Percentiles rank a stretch among this genome's conserved stretches.
Conservation (phyloP, 192 early-diverging fungal species). For the Backusella parvicylindrica region DNA sequence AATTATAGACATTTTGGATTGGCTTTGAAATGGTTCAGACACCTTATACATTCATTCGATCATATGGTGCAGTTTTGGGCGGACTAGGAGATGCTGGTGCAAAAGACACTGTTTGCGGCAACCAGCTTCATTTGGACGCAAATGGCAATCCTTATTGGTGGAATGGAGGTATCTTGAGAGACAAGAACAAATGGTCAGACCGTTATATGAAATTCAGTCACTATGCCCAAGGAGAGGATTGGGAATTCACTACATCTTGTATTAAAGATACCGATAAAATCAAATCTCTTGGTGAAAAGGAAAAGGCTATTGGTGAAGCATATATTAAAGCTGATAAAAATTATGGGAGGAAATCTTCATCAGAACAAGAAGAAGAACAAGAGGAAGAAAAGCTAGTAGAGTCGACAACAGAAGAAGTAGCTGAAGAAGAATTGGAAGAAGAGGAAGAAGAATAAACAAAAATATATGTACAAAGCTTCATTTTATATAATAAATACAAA, state of each 20-base stretch:
- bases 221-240: slow-evolving; percentile 39
- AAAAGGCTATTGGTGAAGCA: slow-evolving; percentile 1
- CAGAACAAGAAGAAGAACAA: not conserved
- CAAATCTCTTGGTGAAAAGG: not conserved
- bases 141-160: slow-evolving; percentile 43
- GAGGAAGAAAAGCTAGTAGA: not conserved
- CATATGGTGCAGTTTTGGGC: slow-evolving; percentile 51
- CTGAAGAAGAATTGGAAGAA: not conserved
- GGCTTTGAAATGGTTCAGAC: slow-evolving; percentile 58
- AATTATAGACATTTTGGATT: slow-evolving; percentile 51
- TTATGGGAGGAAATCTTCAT: not conserved
- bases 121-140: slow-evolving; percentile 42
- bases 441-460: not conserved
- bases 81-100: slow-evolving; percentile 33
- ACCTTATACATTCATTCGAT: slow-evolving; percentile 48
- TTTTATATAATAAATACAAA: not conserved
- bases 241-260: slow-evolving; percentile 43
- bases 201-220: slow-evolving; percentile 37
- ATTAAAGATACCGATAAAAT: slow-evolving; percentile 37
- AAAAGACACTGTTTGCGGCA: slow-evolving; percentile 38
- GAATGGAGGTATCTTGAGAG: slow-evolving; percentile 47
- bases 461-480: not conserved
- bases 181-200: slow-evolving; percentile 39
- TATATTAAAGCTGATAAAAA: slow-evolving; percentile 16
- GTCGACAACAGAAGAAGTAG: not conserved